phyloP scores from a whole-genome alignment of 1,284 basidiomycete genomes.

The Irpex sp. region DNA sequence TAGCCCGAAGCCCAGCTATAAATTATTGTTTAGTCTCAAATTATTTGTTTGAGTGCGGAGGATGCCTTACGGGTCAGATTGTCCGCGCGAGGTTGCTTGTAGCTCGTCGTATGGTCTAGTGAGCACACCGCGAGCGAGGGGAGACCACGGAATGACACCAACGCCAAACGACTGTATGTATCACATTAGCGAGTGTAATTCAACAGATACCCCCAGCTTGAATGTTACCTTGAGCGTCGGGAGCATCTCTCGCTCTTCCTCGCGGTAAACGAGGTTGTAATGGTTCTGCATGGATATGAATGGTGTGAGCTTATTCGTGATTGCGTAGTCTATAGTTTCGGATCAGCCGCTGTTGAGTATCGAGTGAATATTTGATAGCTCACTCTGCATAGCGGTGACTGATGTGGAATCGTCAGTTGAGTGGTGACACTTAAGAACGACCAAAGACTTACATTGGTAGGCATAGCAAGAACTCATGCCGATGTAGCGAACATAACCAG shows the following conservation, averaged over 20 bases:
- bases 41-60: too few relatives aligned
- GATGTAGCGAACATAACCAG: slow-evolving; percentile 33
- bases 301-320: slow-evolving; percentile 49
- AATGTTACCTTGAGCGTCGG: slow-evolving; percentile 42
- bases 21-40: too few relatives aligned
- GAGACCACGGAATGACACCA: background rate
- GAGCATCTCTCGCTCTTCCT: slow-evolving; percentile 69
- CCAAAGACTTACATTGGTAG: slow-evolving; percentile 29
- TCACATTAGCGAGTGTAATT: background rate
- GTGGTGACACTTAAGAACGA: slow-evolving; percentile 12
- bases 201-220: too few relatives aligned
- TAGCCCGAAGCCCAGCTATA: background rate
- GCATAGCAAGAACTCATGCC: slow-evolving; percentile 39
- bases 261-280: slow-evolving; percentile 52
- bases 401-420: slow-evolving; percentile 18
- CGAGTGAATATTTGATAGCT: background rate
- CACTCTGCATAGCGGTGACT: slow-evolving; percentile 30
- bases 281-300: slow-evolving; percentile 75
- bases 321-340: slow-evolving; percentile 2
- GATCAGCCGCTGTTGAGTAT: background rate
- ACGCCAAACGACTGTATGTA: background rate
- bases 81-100: background rate
- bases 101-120: background rate
- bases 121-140: background rate
- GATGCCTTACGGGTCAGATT: background rate